A percentile compares a stretch with the other conserved stretches of the same genome.
Conservation (phyloP, 75 land plant species). For the Pinus albicaulis region DNA sequence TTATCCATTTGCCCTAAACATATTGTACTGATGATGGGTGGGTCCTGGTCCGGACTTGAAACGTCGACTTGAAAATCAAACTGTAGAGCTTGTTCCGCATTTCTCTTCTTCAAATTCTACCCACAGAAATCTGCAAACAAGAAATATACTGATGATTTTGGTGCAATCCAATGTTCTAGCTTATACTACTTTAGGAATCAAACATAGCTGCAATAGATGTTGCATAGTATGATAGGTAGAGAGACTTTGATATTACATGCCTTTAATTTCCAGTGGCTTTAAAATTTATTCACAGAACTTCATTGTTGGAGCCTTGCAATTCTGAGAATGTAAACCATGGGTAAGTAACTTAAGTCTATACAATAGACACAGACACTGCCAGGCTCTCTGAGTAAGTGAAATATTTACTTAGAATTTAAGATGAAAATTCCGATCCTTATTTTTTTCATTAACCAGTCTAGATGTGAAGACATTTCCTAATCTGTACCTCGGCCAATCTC, state of each 20-base stretch:
- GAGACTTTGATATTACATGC: slow-evolving; percentile 41
- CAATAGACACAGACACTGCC: slow-evolving; percentile 76
- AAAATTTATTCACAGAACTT: slow-evolving; percentile 83
- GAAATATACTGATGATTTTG: neutral
- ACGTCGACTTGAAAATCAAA: too few species aligned
- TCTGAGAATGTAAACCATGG: slow-evolving; percentile 46
- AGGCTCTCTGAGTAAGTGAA: slow-evolving; percentile 84
- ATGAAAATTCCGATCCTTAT: neutral
- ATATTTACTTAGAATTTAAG: neutral
- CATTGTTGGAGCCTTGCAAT: slow-evolving; percentile 55
- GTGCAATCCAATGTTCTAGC: neutral
- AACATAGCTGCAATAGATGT: neutral
- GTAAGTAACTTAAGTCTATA: slow-evolving; percentile 39
- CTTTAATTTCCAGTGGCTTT: slow-evolving; percentile 85
- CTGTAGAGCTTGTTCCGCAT: too few species aligned
- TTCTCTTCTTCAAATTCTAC: too few species aligned
- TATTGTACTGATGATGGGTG: too few species aligned
- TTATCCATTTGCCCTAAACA: too few species aligned
- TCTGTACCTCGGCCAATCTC: neutral
- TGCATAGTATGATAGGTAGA: slow-evolving; percentile 36
- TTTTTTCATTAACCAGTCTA: neutral
- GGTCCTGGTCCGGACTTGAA: neutral
- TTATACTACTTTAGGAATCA: neutral
- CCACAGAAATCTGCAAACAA: too few species aligned
- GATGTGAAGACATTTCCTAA: too few species aligned